Conservation (phyloP, 1,139 yeast genomes). For the Saccharomyces hybrid region DNA sequence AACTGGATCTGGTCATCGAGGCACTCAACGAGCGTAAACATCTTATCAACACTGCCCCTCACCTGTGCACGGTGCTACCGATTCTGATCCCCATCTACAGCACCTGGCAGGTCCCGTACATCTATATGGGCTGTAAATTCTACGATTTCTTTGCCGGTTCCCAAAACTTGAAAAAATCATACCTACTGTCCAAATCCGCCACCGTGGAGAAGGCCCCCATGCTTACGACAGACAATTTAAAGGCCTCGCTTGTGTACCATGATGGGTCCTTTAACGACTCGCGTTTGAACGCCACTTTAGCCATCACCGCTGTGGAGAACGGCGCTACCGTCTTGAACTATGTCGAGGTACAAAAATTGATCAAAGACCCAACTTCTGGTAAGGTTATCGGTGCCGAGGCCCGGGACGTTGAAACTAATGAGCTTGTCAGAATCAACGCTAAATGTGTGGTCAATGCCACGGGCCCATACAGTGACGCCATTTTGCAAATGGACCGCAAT, state of each 20-base stretch:
- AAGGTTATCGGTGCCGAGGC: conserved; percentile 72
- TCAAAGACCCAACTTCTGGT: conserved; percentile 52
- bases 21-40: conserved; percentile 89
- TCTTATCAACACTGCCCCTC: conserved; percentile 89
- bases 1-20: conserved; percentile 85
- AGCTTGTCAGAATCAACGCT: conserved; percentile 51
- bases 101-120: conserved; percentile 95
- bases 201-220: conserved; percentile 80
- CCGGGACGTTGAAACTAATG: conserved; percentile 64
- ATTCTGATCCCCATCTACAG: conserved; percentile 92
- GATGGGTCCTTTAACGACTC: conserved; percentile 94
- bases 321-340: conserved; percentile 92
- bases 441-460: conserved; percentile 85
- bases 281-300: conserved; percentile 80
- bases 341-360: conserved; percentile 66
- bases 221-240: conserved; percentile 71
- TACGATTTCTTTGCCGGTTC: conserved; percentile 91
- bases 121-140: conserved; percentile 84
- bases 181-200: conserved; percentile 57
- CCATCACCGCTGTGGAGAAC: conserved; percentile 72
- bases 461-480: conserved; percentile 82
- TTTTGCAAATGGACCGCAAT: conserved; percentile 80
- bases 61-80: conserved; percentile 77
- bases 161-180: conserved; percentile 76
- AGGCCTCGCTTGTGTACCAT: conserved; percentile 88